These are phyloP conservation scores for Calonectria honghensis DNA, from an alignment of 2,329 filamentous ascomycete species.

Conservation along the genomic window DNA sequence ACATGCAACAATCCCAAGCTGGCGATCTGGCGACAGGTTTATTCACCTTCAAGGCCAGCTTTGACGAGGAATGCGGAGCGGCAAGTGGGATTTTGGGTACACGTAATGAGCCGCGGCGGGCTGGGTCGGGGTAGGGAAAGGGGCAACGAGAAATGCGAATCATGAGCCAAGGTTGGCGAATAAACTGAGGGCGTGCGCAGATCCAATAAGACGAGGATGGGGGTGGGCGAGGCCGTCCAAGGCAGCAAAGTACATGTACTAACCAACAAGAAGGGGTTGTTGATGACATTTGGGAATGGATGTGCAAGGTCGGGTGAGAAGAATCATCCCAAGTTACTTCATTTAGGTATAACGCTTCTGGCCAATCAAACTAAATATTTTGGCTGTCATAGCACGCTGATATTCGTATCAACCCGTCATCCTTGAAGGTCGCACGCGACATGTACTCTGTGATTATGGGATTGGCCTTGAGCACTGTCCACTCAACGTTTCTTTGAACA, in stretches of 20 bases:
- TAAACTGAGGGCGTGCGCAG: background rate
- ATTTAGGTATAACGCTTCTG: background rate
- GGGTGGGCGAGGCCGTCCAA: constrained; percentile 10
- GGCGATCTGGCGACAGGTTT: background rate
- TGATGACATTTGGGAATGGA: constrained; percentile 1
- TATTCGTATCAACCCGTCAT: constrained; percentile 6
- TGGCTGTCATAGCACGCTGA: background rate
- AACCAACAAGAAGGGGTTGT: background rate
- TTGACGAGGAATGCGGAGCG: constrained; percentile 23
- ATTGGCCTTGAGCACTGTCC: constrained; percentile 20
- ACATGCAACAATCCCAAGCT: background rate
- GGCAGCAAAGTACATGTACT: constrained; percentile 13
- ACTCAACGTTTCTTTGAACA: constrained; percentile 26
- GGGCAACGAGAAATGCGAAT: constrained; percentile 15
- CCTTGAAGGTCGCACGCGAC: constrained; percentile 26
- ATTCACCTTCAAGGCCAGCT: background rate
- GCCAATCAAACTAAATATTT: background rate
- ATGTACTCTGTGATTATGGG: background rate
- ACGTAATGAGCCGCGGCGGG: constrained; percentile 7
- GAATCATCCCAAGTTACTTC: background rate
- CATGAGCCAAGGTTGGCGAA: constrained; percentile 14
- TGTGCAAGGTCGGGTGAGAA: background rate
- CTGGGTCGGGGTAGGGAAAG: constrained; percentile 30
- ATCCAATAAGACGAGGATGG: constrained; percentile 8
- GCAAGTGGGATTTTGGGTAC: constrained; percentile 41